Base-by-base conservation (phyloP, 2,329 filamentous ascomycete genomes). In the Diplocarpon mali region DNA sequence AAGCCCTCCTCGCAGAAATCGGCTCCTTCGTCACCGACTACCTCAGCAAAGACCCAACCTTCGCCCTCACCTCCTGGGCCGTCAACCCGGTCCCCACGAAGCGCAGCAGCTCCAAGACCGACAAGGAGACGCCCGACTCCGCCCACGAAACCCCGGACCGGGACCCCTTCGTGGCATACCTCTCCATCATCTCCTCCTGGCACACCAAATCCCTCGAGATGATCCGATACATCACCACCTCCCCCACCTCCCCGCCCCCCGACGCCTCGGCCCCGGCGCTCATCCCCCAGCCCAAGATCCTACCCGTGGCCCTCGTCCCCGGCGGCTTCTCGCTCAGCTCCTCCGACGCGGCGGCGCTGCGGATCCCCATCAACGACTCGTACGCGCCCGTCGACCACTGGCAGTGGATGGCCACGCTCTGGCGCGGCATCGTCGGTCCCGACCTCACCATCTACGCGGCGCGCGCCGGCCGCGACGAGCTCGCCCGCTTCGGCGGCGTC, bases 381-480 rank as follows among this genome's bases (percentile, higher is more conserved):
- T 95, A 93, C 62, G 75, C 78, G 13, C 80, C 85, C 0, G 73
- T 84, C n/a, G 88, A 94, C 57, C 90, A 96, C 66, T 96, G 90
- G 88, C 85, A 93, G 63, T 96, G 90, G 90, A 87, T 92, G 70
- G 90, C 90, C 30, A 90, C 85, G 35, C 74, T 95, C 16, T 96
- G 90, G 90, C 80, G 89, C 9, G 86, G 87, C 9, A 83, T 85
- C 43, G 73, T 89, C 1, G 86, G 84, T 0, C 79, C 90, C 0
- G 90, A 96, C 62, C 67, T 90, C 37, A 83, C 83, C 1, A 70
- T 92, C 24, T 86, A 83, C 57, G 73, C 84, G 14, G 71, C 69
- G 34, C 52, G 57, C 2, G 58, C 50, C 4, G 44, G 56, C 15
- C 43, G 41, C 45, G 61, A 61, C 5, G 60, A 71, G 40, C 45